phyloP scores from a whole-genome alignment of 2,329 filamentous ascomycete genomes.

The Nannizzia gypsea region DNA sequence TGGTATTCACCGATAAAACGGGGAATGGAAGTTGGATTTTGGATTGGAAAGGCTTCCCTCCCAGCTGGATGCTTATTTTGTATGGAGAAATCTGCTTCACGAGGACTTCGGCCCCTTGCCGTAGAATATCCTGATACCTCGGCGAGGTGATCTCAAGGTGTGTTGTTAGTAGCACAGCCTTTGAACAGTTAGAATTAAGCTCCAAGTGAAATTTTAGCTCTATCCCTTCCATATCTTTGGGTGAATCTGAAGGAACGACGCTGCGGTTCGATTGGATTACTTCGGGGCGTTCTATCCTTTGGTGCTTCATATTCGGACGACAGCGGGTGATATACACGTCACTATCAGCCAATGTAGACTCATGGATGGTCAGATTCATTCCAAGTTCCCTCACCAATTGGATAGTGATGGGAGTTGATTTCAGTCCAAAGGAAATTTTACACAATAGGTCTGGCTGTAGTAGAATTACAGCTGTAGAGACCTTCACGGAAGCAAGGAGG shows the following conservation, averaged over 20 bases:
- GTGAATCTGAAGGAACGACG: neutral
- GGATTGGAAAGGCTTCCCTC: slow-evolving; percentile 7
- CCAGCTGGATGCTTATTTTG: slow-evolving; percentile 7
- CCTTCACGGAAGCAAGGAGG: slow-evolving; percentile 19
- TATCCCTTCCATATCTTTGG: slow-evolving; percentile 1
- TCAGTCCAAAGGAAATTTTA: slow-evolving; percentile 15
- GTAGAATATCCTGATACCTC: slow-evolving; percentile 5
- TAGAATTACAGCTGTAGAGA: slow-evolving; percentile 18
- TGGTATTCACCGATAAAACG: slow-evolving; percentile 14
- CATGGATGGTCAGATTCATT: slow-evolving; percentile 14
- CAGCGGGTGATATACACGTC: slow-evolving; percentile 21
- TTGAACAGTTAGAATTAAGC: slow-evolving; percentile 6
- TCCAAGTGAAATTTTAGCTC: slow-evolving; percentile 3
- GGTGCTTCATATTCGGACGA: slow-evolving; percentile 17
- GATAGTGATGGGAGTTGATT: slow-evolving; percentile 11
- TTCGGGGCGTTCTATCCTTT: slow-evolving; percentile 3
- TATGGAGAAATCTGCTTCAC: slow-evolving; percentile 12
- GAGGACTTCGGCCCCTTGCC: slow-evolving; percentile 7
- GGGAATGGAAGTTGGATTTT: slow-evolving; percentile 18
- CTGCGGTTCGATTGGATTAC: slow-evolving; percentile 1
- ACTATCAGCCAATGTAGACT: slow-evolving; percentile 14
- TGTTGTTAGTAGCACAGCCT: slow-evolving; percentile 10
- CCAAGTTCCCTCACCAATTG: slow-evolving; percentile 14
- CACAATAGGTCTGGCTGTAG: slow-evolving; percentile 10
- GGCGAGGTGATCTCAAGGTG: slow-evolving; percentile 9